A percentile compares a stretch with the other conserved stretches of the same genome.
Evolutionary conservation across 345 rosid species (phyloP).

Genomic region (Syzygium aqueum): DNA sequence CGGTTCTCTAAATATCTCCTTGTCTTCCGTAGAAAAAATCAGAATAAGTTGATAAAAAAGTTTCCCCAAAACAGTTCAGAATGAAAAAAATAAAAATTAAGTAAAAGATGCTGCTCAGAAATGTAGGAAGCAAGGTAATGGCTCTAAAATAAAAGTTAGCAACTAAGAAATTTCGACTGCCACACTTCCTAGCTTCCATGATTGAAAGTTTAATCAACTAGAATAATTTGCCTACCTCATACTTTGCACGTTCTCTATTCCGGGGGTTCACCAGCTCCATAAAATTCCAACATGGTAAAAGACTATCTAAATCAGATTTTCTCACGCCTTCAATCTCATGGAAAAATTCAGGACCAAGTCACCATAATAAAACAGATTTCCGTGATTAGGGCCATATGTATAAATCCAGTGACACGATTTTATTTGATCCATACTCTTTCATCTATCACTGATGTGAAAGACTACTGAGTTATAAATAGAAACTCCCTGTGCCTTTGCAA

Average conservation of each 20-base stretch:
- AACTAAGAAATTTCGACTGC: background rate
- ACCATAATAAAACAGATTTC: background rate
- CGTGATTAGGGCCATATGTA: background rate
- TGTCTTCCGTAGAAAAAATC: conserved; percentile 37
- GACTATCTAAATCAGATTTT: background rate
- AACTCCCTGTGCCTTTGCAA: background rate
- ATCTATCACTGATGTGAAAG: background rate
- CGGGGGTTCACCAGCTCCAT: background rate
- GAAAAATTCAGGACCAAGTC: background rate
- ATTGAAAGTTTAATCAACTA: background rate
- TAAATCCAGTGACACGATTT: background rate
- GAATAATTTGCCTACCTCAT: background rate
- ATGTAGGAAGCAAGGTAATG: background rate
- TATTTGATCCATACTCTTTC: background rate
- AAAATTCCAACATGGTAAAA: background rate
- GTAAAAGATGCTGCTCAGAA: background rate
- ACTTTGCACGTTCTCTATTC: background rate
- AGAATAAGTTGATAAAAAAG: background rate
- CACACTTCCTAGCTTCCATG: background rate
- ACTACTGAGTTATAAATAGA: too few relatives aligned
- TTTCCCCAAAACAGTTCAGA: background rate
- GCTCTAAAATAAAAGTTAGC: background rate
- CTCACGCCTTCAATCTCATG: background rate
- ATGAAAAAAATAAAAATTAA: background rate
- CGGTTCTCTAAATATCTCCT: conserved; percentile 62